Percentiles rank a stretch among this genome's conserved stretches.
phyloP scores from a whole-genome alignment of 1,284 basidiomycete genomes.

The Fomitopsis schrenkii region DNA sequence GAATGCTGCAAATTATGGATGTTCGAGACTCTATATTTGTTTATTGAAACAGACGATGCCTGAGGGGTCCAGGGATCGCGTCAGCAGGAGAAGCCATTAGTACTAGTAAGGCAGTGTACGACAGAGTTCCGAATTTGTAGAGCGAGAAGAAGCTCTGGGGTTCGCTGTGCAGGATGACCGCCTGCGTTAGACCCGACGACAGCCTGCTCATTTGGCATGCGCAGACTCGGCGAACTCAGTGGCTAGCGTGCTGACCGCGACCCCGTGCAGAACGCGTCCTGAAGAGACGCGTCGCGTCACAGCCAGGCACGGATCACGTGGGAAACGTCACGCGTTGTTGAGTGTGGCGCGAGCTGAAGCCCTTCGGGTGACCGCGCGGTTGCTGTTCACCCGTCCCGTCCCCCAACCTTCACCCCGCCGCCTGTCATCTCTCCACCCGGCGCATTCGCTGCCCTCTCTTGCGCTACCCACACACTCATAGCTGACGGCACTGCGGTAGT shows the following conservation, averaged over 20 bases:
- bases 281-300: conserved; percentile 1
- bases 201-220: no score
- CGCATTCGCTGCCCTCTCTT: neutral
- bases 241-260: neutral
- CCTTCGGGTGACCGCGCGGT: neutral
- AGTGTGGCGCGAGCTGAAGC: neutral
- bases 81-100: no score
- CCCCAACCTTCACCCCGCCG: neutral
- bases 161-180: no score
- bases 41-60: no score
- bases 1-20: neutral
- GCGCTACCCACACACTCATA: neutral
- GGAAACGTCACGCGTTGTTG: neutral
- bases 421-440: neutral
- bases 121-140: no score
- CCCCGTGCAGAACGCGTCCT: neutral
- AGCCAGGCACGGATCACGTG: neutral
- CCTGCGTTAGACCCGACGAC: no score
- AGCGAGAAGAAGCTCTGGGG: no score
- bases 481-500: neutral
- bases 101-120: no score
- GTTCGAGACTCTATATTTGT: neutral
- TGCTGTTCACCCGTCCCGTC: neutral
- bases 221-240: no score
- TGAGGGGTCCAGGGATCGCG: no score